Conservation (phyloP, 768 basidiomycete species). For the Lentinula lateritia region DNA sequence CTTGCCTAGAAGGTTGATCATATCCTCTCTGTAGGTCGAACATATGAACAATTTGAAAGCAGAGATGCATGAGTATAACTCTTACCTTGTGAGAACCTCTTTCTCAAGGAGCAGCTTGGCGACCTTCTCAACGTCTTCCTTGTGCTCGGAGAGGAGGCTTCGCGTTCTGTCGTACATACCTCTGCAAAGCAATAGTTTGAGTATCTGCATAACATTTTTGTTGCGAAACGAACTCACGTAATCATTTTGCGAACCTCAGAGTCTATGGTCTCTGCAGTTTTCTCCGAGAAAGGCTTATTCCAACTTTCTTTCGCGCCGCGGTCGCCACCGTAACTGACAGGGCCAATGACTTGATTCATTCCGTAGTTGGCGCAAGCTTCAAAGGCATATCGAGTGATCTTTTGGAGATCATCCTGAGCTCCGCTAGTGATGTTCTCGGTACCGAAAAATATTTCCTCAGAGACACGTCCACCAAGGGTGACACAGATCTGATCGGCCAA, state of each 20-base stretch:
- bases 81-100: conserved; percentile 88
- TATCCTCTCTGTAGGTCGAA: conserved; percentile 61
- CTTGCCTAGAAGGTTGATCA: conserved; percentile 78
- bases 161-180: conserved; percentile 82
- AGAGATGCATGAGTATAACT: background rate
- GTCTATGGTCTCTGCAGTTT: conserved; percentile 93
- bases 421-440: conserved; percentile 90
- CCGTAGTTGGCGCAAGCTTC: conserved; percentile 95
- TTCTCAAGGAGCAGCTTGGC: conserved; percentile 87
- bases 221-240: conserved; percentile 33
- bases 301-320: conserved; percentile 80
- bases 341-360: conserved; percentile 93
- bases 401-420: conserved; percentile 96
- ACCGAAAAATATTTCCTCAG: conserved; percentile 98
- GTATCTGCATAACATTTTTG: conserved; percentile 1
- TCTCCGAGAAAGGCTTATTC: conserved; percentile 98
- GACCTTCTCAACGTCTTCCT: conserved; percentile 89
- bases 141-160: conserved; percentile 73
- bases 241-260: conserved; percentile 94
- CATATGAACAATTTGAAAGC: conserved; percentile 1
- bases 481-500: conserved; percentile 95
- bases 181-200: conserved; percentile 23
- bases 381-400: conserved; percentile 97
- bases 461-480: conserved; percentile 96
- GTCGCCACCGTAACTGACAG: conserved; percentile 92